Conservation (phyloP, 1,284 basidiomycete species). For the Cutaneotrichosporon curvatum region DNA sequence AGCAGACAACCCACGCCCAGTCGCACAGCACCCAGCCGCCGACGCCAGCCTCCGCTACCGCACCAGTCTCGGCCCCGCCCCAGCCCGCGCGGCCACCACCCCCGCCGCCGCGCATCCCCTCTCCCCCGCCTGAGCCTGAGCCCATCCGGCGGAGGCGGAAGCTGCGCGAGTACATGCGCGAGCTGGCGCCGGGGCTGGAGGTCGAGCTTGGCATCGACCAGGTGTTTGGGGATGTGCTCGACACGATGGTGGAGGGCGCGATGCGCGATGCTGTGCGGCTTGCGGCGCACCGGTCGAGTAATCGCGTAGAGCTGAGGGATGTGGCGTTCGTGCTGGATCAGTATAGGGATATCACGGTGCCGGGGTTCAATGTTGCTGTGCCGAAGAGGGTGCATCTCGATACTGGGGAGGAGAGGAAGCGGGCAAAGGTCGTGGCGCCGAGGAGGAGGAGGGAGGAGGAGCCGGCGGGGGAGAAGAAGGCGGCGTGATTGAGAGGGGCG, state of each 20-base stretch:
- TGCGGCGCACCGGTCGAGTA: conserved; percentile 31
- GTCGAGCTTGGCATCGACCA: conserved; percentile 32
- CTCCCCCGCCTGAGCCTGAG: conserved; percentile 29
- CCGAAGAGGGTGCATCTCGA: conserved; percentile 27
- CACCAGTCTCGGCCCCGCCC: neutral
- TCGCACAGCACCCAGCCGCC: neutral
- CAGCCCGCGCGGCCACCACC: neutral
- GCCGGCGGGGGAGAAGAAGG: too few relatives aligned
- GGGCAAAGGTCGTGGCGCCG: conserved; percentile 16
- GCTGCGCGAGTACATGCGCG: conserved; percentile 28
- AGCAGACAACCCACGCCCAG: neutral
- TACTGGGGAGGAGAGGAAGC: conserved; percentile 14
- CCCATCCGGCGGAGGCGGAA: conserved; percentile 28
- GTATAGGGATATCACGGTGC: conserved; percentile 28
- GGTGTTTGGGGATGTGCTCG: conserved; percentile 29
- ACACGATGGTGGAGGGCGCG: conserved; percentile 26
- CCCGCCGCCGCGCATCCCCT: conserved; percentile 2
- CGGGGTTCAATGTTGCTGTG: conserved; percentile 33
- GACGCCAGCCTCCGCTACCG: neutral
- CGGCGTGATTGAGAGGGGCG: too few relatives aligned
- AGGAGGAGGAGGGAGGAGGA: conserved; percentile 7
- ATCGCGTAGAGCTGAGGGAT: conserved; percentile 37
- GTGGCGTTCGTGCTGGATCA: conserved; percentile 31
- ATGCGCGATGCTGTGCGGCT: conserved; percentile 27
- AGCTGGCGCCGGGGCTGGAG: conserved; percentile 31